These are phyloP conservation scores for Basidiobolus meristosporus DNA, from an alignment of 371 early-diverging fungal genomes.

Conservation along the genomic window DNA sequence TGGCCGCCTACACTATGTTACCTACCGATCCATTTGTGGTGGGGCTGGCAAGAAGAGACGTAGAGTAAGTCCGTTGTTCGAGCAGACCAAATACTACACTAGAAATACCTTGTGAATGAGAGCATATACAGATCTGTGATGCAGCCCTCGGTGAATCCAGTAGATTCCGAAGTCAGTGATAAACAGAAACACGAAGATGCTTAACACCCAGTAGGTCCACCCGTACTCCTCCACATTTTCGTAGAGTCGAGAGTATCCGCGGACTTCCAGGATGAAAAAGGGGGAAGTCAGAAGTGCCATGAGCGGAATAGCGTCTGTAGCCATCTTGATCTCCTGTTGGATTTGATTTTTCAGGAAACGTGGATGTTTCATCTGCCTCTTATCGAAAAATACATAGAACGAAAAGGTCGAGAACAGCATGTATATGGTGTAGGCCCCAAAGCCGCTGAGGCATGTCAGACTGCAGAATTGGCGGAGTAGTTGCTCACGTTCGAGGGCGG, in stretches of 20 bases:
- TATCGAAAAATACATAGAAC: conserved; percentile 70
- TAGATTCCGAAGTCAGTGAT: conserved; percentile 89
- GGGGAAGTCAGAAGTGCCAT: conserved; percentile 70
- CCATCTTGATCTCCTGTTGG: conserved; percentile 59
- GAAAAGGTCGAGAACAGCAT: conserved; percentile 13
- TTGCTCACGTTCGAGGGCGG: no score
- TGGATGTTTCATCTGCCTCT: conserved; percentile 73
- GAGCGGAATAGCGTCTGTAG: conserved; percentile 54
- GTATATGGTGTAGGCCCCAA: no score
- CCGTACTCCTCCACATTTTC: conserved; percentile 36
- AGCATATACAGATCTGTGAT: conserved; percentile 72
- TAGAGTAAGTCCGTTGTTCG: background rate
- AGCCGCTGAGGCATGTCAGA: no score
- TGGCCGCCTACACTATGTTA: no score
- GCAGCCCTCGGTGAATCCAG: conserved; percentile 81
- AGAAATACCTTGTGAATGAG: conserved; percentile 64
- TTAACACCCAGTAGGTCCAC: conserved; percentile 41
- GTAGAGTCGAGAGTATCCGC: conserved; percentile 70
- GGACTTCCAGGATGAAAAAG: conserved; percentile 75
- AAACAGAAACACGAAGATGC: conserved; percentile 52
- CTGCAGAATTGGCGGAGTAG: no score
- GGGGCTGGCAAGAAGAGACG: conserved; percentile 13
- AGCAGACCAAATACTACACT: no score
- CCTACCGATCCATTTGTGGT: conserved; percentile 28
- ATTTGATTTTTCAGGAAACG: conserved; percentile 82